These are phyloP conservation scores for Mallotus repandus DNA, from an alignment of 441 rosid species.

Conservation along the genomic window DNA sequence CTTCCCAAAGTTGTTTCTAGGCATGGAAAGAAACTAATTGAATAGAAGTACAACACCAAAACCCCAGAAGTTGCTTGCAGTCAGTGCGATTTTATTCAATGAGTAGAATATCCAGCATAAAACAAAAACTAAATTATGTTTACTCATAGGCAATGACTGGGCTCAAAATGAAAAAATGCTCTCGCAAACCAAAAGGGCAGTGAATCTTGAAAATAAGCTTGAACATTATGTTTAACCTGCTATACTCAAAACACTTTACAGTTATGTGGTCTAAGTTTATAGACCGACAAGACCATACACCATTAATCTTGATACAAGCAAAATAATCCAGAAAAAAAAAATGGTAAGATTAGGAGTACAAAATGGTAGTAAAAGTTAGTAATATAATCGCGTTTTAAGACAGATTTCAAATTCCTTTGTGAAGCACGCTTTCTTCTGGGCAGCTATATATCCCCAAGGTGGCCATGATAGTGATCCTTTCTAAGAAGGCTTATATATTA, in stretches of 20 bases:
- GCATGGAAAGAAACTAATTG: neutral
- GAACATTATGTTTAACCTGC: neutral
- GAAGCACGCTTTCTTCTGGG: neutral
- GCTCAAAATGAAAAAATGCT: too few relatives aligned
- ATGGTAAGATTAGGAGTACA: neutral
- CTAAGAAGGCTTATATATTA: neutral
- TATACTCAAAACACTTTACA: neutral
- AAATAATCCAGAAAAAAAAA: neutral
- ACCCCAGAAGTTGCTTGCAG: neutral
- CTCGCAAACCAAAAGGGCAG: too few relatives aligned
- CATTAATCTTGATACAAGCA: neutral
- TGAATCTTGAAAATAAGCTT: neutral
- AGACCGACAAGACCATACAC: neutral
- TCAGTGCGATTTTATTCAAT: neutral
- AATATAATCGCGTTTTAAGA: neutral
- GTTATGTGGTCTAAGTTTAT: neutral
- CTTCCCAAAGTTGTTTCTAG: neutral
- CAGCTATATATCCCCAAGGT: neutral
- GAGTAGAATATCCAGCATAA: neutral
- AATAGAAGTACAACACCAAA: neutral
- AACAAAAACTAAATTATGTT: too few relatives aligned
- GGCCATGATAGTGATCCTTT: neutral
- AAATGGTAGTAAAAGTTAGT: neutral
- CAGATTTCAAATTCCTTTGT: neutral
- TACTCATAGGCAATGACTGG: too few relatives aligned